phyloP scores from a whole-genome alignment of 2,329 filamentous ascomycete genomes.

The Cytospora leucostoma region DNA sequence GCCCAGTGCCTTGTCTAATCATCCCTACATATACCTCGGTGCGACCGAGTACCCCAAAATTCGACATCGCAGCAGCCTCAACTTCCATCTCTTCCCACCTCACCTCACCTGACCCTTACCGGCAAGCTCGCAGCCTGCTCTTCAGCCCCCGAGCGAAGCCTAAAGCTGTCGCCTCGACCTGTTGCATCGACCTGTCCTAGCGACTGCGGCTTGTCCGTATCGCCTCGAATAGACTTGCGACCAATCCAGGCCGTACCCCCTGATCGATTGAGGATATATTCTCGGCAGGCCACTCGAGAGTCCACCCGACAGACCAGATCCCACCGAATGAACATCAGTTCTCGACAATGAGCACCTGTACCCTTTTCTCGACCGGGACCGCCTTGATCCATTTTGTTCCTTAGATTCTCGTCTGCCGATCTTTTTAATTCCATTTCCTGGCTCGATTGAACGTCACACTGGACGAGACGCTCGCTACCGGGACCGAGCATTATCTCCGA shows the following conservation, averaged over 20 bases:
- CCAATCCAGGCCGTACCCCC: conserved; percentile 7
- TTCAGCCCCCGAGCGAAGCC: conserved; percentile 22
- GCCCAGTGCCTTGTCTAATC: conserved; percentile 20
- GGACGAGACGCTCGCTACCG: conserved; percentile 31
- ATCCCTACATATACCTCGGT: conserved; percentile 24
- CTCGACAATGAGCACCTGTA: conserved; percentile 59
- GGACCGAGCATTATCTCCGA: conserved; percentile 34
- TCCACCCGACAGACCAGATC: conserved; percentile 14
- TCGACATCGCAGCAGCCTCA: conserved; percentile 17
- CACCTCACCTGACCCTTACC: conserved; percentile 17
- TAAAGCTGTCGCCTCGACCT: conserved; percentile 13
- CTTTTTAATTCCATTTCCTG: conserved; percentile 27
- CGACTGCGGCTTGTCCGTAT: conserved; percentile 15
- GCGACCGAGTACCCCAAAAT: conserved; percentile 23
- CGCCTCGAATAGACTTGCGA: conserved; percentile 10
- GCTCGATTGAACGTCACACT: conserved; percentile 25
- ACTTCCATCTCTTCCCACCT: conserved; percentile 12
- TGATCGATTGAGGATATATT: conserved; percentile 13
- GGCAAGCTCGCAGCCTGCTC: conserved; percentile 20
- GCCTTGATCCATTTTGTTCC: conserved; percentile 56
- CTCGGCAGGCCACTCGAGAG: conserved; percentile 5
- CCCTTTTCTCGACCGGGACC: conserved; percentile 51
- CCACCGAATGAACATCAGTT: conserved; percentile 42
- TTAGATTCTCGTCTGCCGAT: conserved; percentile 45
- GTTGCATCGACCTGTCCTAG: not conserved